Conservation (phyloP, 352 stramenopile genomes). For the Globisporangium okanoganense region DNA sequence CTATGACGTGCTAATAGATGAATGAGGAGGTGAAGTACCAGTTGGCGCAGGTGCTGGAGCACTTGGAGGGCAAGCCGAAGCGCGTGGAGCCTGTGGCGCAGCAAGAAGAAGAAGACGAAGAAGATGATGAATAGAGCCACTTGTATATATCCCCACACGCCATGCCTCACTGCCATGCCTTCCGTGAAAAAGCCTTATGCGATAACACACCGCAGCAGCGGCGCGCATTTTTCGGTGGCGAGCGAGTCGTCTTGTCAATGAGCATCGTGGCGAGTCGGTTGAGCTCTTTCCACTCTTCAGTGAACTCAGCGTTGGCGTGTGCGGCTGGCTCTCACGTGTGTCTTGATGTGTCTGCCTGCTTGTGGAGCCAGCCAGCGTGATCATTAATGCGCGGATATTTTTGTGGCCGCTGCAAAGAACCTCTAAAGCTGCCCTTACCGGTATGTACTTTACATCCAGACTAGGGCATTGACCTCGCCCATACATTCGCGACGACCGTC, state of each 20-base stretch:
- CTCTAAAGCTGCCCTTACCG: too few species aligned
- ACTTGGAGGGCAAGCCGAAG: slow-evolving; percentile 48
- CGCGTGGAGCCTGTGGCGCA: slow-evolving; percentile 11
- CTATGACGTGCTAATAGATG: slow-evolving; percentile 31
- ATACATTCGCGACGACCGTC: background rate
- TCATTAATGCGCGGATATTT: background rate
- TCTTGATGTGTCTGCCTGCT: background rate
- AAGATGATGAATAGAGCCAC: slow-evolving; percentile 10
- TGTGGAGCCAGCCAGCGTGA: background rate
- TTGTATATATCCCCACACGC: background rate
- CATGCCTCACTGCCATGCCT: background rate
- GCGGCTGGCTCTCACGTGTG: background rate
- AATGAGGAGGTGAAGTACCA: slow-evolving; percentile 78
- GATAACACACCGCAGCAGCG: too few species aligned
- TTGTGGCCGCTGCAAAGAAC: background rate
- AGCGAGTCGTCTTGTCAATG: background rate
- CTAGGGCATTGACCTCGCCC: background rate
- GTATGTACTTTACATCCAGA: background rate
- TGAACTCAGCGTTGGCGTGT: background rate
- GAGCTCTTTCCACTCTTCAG: background rate
- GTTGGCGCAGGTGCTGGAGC: slow-evolving; percentile 65
- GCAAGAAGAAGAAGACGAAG: slow-evolving; percentile 1
- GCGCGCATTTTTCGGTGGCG: background rate
- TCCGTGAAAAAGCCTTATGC: background rate
- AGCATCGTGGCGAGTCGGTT: too few species aligned